Percentiles rank a stretch among this genome's conserved stretches.
phyloP scores from a whole-genome alignment of 2,329 filamentous ascomycete genomes.

The Penicillium italicum region DNA sequence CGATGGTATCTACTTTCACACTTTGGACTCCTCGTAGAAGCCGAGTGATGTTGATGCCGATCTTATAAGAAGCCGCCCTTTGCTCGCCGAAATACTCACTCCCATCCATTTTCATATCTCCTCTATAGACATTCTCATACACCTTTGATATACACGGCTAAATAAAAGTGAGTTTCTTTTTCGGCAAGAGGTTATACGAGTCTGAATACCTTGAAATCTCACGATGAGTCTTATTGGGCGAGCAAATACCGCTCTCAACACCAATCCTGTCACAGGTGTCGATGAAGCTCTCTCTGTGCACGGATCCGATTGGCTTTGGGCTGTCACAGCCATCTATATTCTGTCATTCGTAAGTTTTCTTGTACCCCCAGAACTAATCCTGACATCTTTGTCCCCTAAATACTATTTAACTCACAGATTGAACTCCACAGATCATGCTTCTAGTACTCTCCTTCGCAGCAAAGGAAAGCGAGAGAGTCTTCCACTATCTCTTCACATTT shows the following conservation, averaged over 20 bases:
- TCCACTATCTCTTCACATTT: neutral
- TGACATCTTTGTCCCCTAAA: neutral
- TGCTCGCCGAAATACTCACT: neutral
- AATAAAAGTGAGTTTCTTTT: neutral
- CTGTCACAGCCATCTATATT: neutral
- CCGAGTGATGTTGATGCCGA: neutral
- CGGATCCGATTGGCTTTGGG: neutral
- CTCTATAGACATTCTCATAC: neutral
- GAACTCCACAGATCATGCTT: neutral
- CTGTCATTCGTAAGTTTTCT: neutral
- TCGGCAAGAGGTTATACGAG: neutral
- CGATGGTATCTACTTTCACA: neutral
- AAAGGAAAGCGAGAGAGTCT: neutral
- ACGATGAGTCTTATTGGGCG: neutral
- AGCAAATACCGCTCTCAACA: neutral
- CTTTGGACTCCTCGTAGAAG: neutral
- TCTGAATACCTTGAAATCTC: neutral
- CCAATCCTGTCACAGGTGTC: neutral
- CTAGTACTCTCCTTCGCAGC: neutral
- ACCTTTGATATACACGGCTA: neutral
- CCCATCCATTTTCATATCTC: neutral
- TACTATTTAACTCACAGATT: neutral
- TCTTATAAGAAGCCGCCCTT: neutral
- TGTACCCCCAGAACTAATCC: neutral
- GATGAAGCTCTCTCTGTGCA: neutral